phyloP scores from a whole-genome alignment of 2,329 filamentous ascomycete species.

The Aspergillus sp. region DNA sequence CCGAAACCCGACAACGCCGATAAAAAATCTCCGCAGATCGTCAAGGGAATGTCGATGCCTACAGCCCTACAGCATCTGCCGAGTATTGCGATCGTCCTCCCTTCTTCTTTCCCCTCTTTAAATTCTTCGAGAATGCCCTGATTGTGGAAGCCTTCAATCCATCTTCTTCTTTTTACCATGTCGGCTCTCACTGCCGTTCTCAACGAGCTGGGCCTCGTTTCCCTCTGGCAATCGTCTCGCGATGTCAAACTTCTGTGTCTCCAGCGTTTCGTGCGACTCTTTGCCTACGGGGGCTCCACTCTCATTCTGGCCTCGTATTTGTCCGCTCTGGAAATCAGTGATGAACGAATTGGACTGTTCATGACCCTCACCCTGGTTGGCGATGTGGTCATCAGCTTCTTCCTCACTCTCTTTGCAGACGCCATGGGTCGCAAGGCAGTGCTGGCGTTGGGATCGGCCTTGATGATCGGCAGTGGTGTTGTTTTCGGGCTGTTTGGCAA shows the following conservation, averaged over 20 bases:
- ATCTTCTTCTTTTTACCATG: too few species aligned
- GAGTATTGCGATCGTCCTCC: too few species aligned
- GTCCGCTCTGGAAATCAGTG: constrained; percentile 50
- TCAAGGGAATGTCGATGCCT: too few species aligned
- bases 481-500: constrained; percentile 52
- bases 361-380: constrained; percentile 61
- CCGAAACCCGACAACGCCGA: too few species aligned
- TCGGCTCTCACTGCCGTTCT: constrained; percentile 6
- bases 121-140: too few species aligned
- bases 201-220: constrained; percentile 31
- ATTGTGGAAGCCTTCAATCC: too few species aligned
- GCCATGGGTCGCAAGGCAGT: constrained; percentile 53
- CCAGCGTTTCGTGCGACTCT: constrained; percentile 50
- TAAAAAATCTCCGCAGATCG: too few species aligned
- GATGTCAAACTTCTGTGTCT: constrained; percentile 37
- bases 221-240: constrained; percentile 31
- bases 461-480: constrained; percentile 56
- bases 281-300: constrained; percentile 59
- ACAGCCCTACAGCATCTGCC: too few species aligned
- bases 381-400: constrained; percentile 55
- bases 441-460: constrained; percentile 43
- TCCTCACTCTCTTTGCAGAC: constrained; percentile 57
- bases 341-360: constrained; percentile 58
- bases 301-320: constrained; percentile 61
- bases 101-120: too few species aligned